These are phyloP conservation scores for Geranium brycei DNA, from an alignment of 345 rosid genomes.

Conservation along the genomic window DNA sequence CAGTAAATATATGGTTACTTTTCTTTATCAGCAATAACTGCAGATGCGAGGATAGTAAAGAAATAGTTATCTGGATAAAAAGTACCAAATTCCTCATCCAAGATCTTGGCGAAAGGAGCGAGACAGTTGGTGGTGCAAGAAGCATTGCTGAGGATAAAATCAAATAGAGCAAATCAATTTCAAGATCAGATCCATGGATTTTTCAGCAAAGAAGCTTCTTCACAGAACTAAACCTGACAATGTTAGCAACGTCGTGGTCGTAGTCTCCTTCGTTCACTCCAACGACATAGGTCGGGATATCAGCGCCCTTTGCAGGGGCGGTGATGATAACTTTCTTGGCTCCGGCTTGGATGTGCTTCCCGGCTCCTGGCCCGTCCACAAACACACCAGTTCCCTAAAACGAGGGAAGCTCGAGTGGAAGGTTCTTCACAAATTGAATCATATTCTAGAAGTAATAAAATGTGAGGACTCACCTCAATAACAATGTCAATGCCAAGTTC, in stretches of 20 bases:
- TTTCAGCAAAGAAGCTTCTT: background rate
- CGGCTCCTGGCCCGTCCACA: conserved; percentile 99
- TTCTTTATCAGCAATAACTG: no score
- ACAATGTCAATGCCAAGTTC: conserved; percentile 96
- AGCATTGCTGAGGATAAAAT: conserved; percentile 51
- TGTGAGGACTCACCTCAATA: conserved; percentile 47
- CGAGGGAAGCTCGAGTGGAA: no score
- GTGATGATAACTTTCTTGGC: conserved; percentile 95
- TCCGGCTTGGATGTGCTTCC: conserved; percentile 97
- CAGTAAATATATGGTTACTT: no score
- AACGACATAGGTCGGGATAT: conserved; percentile 90
- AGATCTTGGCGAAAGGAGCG: conserved; percentile 80
- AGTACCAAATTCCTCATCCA: conserved; percentile 92
- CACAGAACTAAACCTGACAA: conserved; percentile 44
- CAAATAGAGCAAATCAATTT: background rate
- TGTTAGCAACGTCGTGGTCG: conserved; percentile 58
- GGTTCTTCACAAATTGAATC: no score
- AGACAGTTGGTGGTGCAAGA: conserved; percentile 97
- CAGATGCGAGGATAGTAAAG: no score
- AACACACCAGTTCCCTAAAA: conserved; percentile 91
- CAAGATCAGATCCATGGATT: background rate
- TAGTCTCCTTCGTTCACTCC: conserved; percentile 91
- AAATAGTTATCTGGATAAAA: no score
- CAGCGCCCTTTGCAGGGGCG: conserved; percentile 98
- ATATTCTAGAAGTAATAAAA: background rate